Base-by-base conservation (phyloP, 2,329 filamentous ascomycete species). In the Claviceps spartinae region DNA sequence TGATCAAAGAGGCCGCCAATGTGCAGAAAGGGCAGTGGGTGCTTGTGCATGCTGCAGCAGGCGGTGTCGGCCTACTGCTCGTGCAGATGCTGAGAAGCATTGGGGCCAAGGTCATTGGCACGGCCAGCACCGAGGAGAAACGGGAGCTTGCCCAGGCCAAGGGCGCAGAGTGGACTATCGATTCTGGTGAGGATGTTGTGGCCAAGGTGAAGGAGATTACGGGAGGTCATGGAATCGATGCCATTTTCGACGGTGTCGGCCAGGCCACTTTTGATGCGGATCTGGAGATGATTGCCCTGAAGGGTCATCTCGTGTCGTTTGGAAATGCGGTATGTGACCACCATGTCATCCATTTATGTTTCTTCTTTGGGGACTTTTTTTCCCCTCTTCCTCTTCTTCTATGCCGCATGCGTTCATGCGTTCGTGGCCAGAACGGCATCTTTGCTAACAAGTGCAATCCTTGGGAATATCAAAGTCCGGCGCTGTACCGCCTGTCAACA, bases 201-300 rank as follows among this genome's bases (percentile, higher is more conserved):
- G 67, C 65, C 40, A 73, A 77, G 63, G 82, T 88, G 5, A 72
- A 76, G 60, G 76, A 85, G 63, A 81, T 87, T 48, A 95, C 88
- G 0, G 78, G 73, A 2, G 84, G 84, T 0, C 70, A 81, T 54
- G 90, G 90, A 7, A 82, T 85, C 2, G 78, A 81, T 56, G 88
- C 83, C 9, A 84, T 95, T 30, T 94, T 88, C 63, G 89, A 95
- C 64, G 86, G 86, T 5, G 87, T 95, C 2, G 90, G 89, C 13
- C 88, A 88, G 70, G 76, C 77, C 48, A 95, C 90, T 0, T 95
- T 93, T 69, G 87, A 95, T 59, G 74, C 79, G 20, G 85, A 83
- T 61, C 65, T 95, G 57, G 80, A 89, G 57, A 78, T 81, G 59
- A 75, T 91, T 51, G 85, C 83, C 58, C 67, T 82, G 56, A 94